These are phyloP conservation scores for Colletotrichum sp. DNA, from an alignment of 2,329 filamentous ascomycete genomes.

Conservation along the genomic window DNA sequence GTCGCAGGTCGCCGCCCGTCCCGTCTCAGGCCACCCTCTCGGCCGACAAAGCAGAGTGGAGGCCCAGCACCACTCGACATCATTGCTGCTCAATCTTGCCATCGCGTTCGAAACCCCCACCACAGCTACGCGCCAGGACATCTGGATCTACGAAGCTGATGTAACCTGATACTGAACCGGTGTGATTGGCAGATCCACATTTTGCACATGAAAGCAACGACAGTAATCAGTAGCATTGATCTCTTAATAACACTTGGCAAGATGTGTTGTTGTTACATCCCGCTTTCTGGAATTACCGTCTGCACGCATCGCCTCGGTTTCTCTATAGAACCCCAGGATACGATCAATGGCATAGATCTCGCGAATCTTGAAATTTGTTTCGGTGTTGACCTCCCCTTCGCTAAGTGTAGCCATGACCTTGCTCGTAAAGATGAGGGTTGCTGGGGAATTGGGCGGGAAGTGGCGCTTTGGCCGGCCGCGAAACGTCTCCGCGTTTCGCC, in stretches of 20 bases:
- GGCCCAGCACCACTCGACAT: neutral
- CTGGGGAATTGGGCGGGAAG: neutral
- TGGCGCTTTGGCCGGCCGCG: conserved; percentile 17
- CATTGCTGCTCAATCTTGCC: neutral
- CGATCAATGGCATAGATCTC: conserved; percentile 1
- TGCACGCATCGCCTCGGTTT: neutral
- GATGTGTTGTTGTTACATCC: neutral
- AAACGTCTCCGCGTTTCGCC: conserved; percentile 16
- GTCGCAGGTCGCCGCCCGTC: neutral
- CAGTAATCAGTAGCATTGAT: neutral
- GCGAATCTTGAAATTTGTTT: neutral
- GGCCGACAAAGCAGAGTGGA: neutral
- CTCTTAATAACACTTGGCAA: neutral
- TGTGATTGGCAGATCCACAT: neutral
- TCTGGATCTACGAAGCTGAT: neutral
- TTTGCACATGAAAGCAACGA: neutral
- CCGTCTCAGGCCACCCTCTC: neutral
- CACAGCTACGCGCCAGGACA: neutral
- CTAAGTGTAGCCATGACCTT: neutral
- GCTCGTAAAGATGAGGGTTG: neutral
- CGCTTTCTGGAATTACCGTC: neutral
- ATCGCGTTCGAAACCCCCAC: neutral
- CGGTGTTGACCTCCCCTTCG: neutral
- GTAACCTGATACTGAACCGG: neutral
- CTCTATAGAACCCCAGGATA: neutral